Evolutionary conservation across 2,329 filamentous ascomycete genomes (phyloP).

Genomic region (Aureobasidium sp.): DNA sequence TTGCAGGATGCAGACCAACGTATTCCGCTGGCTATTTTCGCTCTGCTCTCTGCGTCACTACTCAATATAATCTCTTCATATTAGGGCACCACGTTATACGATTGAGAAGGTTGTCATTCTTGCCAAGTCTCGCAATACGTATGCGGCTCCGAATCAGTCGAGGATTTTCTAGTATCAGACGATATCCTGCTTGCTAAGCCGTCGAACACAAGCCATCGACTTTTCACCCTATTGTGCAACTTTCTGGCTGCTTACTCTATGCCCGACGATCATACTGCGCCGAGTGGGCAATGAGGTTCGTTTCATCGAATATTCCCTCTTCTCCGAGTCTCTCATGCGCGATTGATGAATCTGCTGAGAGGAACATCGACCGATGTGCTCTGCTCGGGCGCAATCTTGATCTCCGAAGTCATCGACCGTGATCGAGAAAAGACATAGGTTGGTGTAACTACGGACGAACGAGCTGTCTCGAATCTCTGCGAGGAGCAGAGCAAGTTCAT

Average conservation of each 20-base stretch:
- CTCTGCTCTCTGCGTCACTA: not conserved
- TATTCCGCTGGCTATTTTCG: not conserved
- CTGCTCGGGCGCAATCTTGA: not conserved
- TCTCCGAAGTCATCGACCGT: not conserved
- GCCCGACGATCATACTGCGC: not conserved
- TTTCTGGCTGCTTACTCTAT: not conserved
- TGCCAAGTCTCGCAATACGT: not conserved
- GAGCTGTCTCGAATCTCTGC: not conserved
- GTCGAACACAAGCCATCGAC: not conserved
- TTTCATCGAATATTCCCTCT: not conserved
- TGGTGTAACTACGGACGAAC: not conserved
- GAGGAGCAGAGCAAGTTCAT: not conserved
- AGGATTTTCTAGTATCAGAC: not conserved
- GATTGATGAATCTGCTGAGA: too few species aligned
- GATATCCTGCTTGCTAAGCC: not conserved
- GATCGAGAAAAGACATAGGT: not conserved
- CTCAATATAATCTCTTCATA: not conserved
- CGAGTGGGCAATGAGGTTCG: not conserved
- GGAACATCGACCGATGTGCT: not conserved
- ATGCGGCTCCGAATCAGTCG: not conserved
- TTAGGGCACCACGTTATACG: not conserved
- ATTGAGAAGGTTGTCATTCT: not conserved
- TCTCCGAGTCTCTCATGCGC: not conserved
- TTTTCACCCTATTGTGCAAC: not conserved
- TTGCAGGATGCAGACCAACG: not conserved